Percentiles rank a stretch among this genome's conserved stretches.
Evolutionary conservation across 2,329 filamentous ascomycete species (phyloP).

Genomic region (Celoporthe dispersa): DNA sequence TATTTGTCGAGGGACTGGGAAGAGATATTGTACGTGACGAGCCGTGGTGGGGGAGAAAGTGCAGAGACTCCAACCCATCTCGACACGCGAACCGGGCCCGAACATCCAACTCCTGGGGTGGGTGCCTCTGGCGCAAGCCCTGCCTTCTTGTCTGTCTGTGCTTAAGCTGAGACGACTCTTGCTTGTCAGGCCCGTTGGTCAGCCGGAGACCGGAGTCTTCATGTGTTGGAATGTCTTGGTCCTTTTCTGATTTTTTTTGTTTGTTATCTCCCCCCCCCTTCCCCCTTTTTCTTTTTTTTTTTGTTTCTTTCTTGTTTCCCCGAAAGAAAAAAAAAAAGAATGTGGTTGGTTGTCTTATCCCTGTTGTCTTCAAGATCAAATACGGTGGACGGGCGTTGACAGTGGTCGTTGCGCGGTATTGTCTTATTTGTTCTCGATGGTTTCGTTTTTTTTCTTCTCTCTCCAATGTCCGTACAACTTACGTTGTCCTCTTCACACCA

Average conservation of each 20-base stretch:
- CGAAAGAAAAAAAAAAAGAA: slow-evolving; percentile 13
- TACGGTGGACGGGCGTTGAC: slow-evolving; percentile 9
- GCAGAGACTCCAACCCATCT: neutral
- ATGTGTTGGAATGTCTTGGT: neutral
- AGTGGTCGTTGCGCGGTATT: neutral
- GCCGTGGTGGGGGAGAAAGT: neutral
- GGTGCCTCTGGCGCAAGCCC: neutral
- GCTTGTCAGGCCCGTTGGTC: neutral
- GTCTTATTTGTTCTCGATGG: neutral
- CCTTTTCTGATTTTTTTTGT: neutral
- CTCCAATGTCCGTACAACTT: neutral
- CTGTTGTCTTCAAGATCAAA: neutral
- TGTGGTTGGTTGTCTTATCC: neutral
- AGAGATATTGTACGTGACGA: neutral
- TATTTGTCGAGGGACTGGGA: neutral
- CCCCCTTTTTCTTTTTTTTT: neutral
- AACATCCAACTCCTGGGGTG: neutral
- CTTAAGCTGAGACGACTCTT: neutral
- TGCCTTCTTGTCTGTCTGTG: neutral
- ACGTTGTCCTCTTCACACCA: neutral
- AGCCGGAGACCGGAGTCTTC: neutral
- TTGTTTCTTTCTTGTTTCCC: neutral
- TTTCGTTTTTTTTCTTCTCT: neutral
- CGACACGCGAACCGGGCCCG: neutral
- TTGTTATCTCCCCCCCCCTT: too few species aligned